Conservation (phyloP, 1,284 basidiomycete species). For the Malassezia sp. region DNA sequence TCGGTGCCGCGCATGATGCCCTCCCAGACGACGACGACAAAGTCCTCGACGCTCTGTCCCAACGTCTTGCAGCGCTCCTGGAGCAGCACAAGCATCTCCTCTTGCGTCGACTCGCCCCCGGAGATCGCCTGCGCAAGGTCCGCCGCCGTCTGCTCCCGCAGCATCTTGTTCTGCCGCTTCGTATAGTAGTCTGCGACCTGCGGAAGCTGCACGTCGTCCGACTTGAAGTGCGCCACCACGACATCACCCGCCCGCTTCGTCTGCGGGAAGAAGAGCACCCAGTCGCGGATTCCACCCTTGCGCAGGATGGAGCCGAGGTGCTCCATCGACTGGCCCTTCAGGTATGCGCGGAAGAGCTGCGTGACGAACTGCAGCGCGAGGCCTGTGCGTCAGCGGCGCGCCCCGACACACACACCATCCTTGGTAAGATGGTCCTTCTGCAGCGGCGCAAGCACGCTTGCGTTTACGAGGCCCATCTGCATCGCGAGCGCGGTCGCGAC, state of each 20-base stretch:
- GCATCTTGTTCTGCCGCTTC: constrained; percentile 24
- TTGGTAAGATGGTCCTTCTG: constrained; percentile 90
- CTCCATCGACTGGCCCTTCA: constrained; percentile 66
- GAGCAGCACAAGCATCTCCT: constrained; percentile 21
- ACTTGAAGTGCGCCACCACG: constrained; percentile 75
- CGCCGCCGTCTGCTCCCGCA: constrained; percentile 51
- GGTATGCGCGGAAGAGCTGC: constrained; percentile 66
- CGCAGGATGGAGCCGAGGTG: constrained; percentile 52
- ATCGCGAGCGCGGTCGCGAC: constrained; percentile 69
- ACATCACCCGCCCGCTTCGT: constrained; percentile 60
- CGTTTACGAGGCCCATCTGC: constrained; percentile 65
- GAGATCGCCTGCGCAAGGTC: constrained; percentile 56
- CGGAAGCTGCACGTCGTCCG: constrained; percentile 55
- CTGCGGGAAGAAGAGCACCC: constrained; percentile 72
- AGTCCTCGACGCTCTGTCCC: constrained; percentile 50
- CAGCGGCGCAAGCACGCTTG: constrained; percentile 65
- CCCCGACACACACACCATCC: too few species aligned
- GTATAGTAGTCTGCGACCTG: constrained; percentile 56
- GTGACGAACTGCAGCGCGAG: constrained; percentile 67
- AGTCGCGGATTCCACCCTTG: constrained; percentile 71
- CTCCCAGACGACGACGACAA: constrained; percentile 79
- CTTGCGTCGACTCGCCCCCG: constrained; percentile 32
- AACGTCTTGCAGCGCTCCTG: constrained; percentile 13
- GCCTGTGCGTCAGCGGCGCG: too few species aligned
- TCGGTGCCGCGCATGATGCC: constrained; percentile 76